Percentiles rank a stretch among this genome's conserved stretches.
Conservation (phyloP, 2,329 filamentous ascomycete genomes). For the Cucurbitaria berberidis region DNA sequence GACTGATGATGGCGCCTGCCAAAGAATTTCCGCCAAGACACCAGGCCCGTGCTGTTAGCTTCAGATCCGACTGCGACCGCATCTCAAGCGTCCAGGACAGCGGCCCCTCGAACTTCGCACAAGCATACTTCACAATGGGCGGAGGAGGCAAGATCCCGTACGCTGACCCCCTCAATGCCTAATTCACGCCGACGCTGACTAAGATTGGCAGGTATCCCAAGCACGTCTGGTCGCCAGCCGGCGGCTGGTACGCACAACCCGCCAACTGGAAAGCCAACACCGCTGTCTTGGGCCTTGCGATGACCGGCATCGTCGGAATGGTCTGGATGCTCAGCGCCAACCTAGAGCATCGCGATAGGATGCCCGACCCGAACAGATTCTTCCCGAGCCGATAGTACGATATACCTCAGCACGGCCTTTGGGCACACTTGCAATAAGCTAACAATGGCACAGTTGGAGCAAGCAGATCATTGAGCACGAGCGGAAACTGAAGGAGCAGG, state of each 20-base stretch:
- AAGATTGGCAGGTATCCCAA: conserved; percentile 80
- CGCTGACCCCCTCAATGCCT: conserved; percentile 21
- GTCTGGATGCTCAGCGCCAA: conserved; percentile 76
- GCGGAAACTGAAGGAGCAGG: conserved; percentile 53
- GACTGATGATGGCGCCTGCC: conserved; percentile 29
- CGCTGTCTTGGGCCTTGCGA: conserved; percentile 70
- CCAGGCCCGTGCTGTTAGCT: conserved; percentile 18
- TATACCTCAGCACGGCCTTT: not conserved
- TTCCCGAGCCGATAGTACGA: conserved; percentile 83
- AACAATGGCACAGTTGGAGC: conserved; percentile 65
- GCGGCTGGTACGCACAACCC: conserved; percentile 97
- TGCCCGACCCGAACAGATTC: conserved; percentile 78
- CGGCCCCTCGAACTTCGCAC: conserved; percentile 25
- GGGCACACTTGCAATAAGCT: conserved; percentile 25
- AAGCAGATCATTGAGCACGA: conserved; percentile 75
- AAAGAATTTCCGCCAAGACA: conserved; percentile 46
- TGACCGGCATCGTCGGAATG: conserved; percentile 71
- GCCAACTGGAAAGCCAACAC: conserved; percentile 96
- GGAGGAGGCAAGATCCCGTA: conserved; percentile 77
- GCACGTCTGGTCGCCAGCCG: conserved; percentile 98
- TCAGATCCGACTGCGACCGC: conserved; percentile 19
- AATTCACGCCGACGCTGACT: conserved; percentile 21
- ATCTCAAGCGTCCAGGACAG: conserved; percentile 21
- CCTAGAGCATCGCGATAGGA: conserved; percentile 73
- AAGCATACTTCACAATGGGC: conserved; percentile 66